Conservation (phyloP, 306 rosid genomes). For the Macrotyloma uniflorum region DNA sequence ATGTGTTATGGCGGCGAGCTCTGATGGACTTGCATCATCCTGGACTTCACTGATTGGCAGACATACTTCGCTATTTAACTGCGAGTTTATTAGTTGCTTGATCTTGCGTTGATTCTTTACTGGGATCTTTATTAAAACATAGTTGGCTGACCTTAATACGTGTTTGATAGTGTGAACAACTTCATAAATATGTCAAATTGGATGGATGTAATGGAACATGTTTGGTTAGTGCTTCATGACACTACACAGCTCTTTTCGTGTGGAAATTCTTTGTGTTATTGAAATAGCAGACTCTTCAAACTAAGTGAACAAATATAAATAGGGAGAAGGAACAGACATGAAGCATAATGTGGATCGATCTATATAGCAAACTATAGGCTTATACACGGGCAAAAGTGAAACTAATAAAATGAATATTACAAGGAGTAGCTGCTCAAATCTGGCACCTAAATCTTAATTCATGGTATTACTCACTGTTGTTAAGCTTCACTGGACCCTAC, state of each 20-base stretch:
- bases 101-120: constrained; percentile 7
- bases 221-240: not conserved
- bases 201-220: not conserved
- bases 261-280: not conserved
- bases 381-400: not conserved
- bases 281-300: not conserved
- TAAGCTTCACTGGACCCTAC: not conserved
- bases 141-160: not conserved
- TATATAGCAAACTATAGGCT: not conserved
- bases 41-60: not conserved
- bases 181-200: not conserved
- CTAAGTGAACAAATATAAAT: not conserved
- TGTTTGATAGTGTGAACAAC: not conserved
- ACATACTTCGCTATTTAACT: not conserved
- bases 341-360: not conserved
- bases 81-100: not conserved
- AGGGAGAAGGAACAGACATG: not conserved
- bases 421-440: constrained; percentile 16
- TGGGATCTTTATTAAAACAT: not conserved
- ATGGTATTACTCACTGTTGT: not conserved
- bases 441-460: not conserved
- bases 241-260: not conserved
- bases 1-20: not conserved
- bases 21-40: not conserved
- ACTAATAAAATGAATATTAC: constrained; percentile 19